Base-by-base conservation (phyloP, 2,329 filamentous ascomycete species). In the Scedosporium minutisporum region DNA sequence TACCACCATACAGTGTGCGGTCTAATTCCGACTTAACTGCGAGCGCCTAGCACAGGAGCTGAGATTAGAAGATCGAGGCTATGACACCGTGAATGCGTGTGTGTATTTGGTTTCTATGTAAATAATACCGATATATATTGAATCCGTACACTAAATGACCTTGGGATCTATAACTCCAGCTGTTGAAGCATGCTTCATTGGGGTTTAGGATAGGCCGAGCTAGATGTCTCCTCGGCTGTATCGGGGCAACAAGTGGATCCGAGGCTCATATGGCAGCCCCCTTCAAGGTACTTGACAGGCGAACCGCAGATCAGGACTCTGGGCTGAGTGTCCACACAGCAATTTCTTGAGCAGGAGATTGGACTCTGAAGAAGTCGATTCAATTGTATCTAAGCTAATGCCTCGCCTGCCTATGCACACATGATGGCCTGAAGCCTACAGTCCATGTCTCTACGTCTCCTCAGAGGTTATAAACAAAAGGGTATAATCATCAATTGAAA, bases 401-500 rank as follows among this genome's bases (percentile, higher is more conserved):
- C 25, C 12, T 38, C 33, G 33, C 9, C 33, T 38, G 9, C 10
- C 33, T 38, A 12, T 4, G 33, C 9, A 33, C 6, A 38, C 9
- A 38, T 38, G 10, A 38, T 38, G 9, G 33, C 44, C n/a, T 48
- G 6, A 48, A 48, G 44, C 44, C n/a, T 48, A 18, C 44, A 21
- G 18, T 48, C 44, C 16, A 48, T 10, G 18, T 18, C 1, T 10
- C 44, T 12, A 38, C 3, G 16, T 48, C 44, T 48, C 16, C 44
- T n/a, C 16, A 18, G 10, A n/a, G 44, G 6, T 48, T 25, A 16
- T 60, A 21, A 53, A 41, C 44, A 57, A 44, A 27, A n/a, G 60
- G 51, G 51, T 55, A 55, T 55, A 55, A 55, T 41, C 60, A 61
- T 61, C 46, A 61, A 61, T 61, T 62, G 23, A 29, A 44, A 66